Evolutionary conservation across 73 alveolate genomes (phyloP), one percentile per base, ranked within the genome.

Genomic region (Tetrahymena borealis): DNA sequence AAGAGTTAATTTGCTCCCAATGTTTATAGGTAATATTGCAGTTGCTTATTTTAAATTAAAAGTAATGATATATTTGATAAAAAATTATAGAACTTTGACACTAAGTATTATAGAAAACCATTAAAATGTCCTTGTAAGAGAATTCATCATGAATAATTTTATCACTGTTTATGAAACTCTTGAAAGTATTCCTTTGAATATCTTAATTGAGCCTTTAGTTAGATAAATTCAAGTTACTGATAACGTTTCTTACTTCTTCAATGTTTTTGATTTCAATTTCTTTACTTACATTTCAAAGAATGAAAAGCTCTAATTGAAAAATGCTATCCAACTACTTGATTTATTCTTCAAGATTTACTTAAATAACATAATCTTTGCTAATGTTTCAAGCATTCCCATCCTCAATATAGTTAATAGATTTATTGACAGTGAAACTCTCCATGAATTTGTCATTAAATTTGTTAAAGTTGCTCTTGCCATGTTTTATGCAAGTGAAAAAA

Each of bases 51-150:
- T 99, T 96, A 91, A 98, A 97, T 9, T 78, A n/a, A n/a, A n/a
- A n/a, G n/a, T n/a, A n/a, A n/a, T n/a, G n/a, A n/a, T n/a, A n/a
- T n/a, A 78, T 90, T 43, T 18, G 20, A 40, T 60, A 11, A 3
- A 7, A 28, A 38, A 33, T 40, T 91, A 35, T 32, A 60, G 60
- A 93, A 95, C 98, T 16, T 94, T 98, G 90, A 97, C 99, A 10
- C 98, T 99, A 91, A 94, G 97, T 24, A 94, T 98, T 78, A 98
- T 99, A n/a, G 99, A 98, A 90, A 96, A 98, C 93, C 99, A 98
- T 91, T 94, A 95, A 43, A 99, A 99, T 95, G 90, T 96, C 20
- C 90, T 93, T 31, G 94, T 98, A 33, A 94, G 99, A 90, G 99
- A 99, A 78, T 97, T 96, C 90, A 97, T 98, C 91, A 85, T 98